phyloP scores from a whole-genome alignment of 345 rosid genomes.

The Boechera retrofracta region DNA sequence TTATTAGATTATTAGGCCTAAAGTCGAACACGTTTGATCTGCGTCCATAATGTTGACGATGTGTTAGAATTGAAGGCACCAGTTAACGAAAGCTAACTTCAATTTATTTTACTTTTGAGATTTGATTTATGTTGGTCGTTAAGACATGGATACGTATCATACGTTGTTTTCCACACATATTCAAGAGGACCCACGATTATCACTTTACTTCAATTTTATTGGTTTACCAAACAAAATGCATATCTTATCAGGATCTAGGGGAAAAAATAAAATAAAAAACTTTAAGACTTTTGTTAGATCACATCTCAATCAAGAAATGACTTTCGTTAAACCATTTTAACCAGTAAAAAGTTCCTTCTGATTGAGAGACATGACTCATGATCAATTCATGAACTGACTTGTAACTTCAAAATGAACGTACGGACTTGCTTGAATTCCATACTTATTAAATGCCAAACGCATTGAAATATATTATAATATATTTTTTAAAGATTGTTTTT shows the following conservation, averaged over 20 bases:
- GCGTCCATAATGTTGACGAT: slow-evolving; percentile 1
- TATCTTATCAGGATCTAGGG: slow-evolving; percentile 30
- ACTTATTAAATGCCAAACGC: not conserved
- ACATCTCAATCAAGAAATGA: not conserved
- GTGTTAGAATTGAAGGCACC: slow-evolving; percentile 22
- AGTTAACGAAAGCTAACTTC: slow-evolving; percentile 14
- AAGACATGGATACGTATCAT: slow-evolving; percentile 17
- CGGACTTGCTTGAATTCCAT: not conserved
- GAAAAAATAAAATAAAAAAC: not conserved
- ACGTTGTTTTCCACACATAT: slow-evolving; percentile 20
- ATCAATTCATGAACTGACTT: slow-evolving; percentile 20
- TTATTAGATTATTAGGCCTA: not conserved
- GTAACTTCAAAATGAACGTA: not conserved
- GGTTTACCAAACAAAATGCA: slow-evolving; percentile 24
- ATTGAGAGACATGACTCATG: slow-evolving; percentile 15
- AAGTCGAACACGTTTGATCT: slow-evolving; percentile 18
- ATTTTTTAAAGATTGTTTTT: too few species aligned
- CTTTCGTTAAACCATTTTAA: slow-evolving; percentile 11
- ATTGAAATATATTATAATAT: too few species aligned
- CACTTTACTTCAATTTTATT: slow-evolving; percentile 36
- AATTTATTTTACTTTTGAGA: not conserved
- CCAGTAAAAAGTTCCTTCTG: slow-evolving; percentile 16
- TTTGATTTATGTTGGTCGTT: slow-evolving; percentile 11
- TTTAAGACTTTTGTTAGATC: slow-evolving; percentile 15
- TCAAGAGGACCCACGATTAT: slow-evolving; percentile 32